These are phyloP conservation scores for Penicillium pulvis DNA, from an alignment of 495 filamentous ascomycete genomes.

Conservation along the genomic window DNA sequence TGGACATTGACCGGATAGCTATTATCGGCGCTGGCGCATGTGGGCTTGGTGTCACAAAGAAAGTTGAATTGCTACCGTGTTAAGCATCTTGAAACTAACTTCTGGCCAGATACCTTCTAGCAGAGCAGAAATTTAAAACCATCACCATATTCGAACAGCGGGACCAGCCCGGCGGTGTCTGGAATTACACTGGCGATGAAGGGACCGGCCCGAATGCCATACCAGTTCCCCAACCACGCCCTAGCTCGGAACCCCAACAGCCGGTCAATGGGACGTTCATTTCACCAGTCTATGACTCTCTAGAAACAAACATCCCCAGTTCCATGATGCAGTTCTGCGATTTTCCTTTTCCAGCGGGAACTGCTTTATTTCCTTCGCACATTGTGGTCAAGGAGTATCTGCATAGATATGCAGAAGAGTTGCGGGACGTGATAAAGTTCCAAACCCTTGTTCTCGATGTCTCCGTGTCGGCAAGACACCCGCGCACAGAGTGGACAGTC, in stretches of 20 bases:
- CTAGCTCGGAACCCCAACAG: conserved; percentile 8
- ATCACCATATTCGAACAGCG: conserved; percentile 78
- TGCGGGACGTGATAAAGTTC: conserved; percentile 2
- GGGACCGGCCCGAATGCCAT: background rate
- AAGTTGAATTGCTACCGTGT: background rate
- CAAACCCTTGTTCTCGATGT: conserved; percentile 10
- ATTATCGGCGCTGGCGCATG: conserved; percentile 30
- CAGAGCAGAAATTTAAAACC: conserved; percentile 61
- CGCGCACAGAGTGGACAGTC: conserved; percentile 11
- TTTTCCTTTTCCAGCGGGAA: conserved; percentile 7
- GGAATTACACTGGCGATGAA: conserved; percentile 57
- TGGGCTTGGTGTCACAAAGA: conserved; percentile 22
- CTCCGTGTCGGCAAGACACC: background rate
- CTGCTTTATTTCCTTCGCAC: conserved; percentile 10
- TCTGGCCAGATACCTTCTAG: conserved; percentile 58
- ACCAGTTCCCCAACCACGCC: background rate
- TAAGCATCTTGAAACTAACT: background rate
- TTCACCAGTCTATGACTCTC: conserved; percentile 15
- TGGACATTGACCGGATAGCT: conserved; percentile 21
- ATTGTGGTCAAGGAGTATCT: conserved; percentile 11
- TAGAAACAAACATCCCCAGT: conserved; percentile 17
- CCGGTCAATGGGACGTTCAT: conserved; percentile 10
- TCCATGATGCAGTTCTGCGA: conserved; percentile 18
- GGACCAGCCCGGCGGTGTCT: conserved; percentile 67
- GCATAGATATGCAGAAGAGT: conserved; percentile 14